These are phyloP conservation scores for Gloeopeniophorella convolvens DNA, from an alignment of 768 basidiomycete genomes.

Conservation along the genomic window DNA sequence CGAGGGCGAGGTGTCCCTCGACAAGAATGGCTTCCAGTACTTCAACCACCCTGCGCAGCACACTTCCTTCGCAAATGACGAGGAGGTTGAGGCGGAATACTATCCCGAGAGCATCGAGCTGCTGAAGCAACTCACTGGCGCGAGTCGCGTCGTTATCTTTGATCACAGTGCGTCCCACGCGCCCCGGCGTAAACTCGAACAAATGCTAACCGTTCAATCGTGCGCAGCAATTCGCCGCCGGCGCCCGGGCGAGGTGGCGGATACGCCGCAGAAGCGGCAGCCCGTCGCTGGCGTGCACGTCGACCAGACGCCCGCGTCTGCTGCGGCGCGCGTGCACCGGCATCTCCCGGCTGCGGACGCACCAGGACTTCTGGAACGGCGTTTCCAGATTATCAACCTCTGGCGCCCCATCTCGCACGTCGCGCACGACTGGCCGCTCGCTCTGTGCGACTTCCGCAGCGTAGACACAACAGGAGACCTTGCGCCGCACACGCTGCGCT, in stretches of 20 bases:
- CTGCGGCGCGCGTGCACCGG: slow-evolving; percentile 36
- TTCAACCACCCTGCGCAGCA: slow-evolving; percentile 35
- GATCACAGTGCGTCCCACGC: slow-evolving; percentile 48
- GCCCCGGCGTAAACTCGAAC: not conserved
- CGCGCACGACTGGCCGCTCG: slow-evolving; percentile 44
- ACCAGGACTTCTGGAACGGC: slow-evolving; percentile 32
- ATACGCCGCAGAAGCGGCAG: slow-evolving; percentile 36
- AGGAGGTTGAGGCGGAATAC: slow-evolving; percentile 47
- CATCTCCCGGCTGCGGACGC: slow-evolving; percentile 39
- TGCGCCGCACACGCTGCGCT: slow-evolving; percentile 32
- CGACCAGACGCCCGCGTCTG: slow-evolving; percentile 39
- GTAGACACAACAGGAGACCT: slow-evolving; percentile 35
- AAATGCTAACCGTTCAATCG: not conserved
- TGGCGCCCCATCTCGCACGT: slow-evolving; percentile 45
- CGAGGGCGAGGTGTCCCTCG: slow-evolving; percentile 39
- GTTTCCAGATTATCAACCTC: slow-evolving; percentile 49
- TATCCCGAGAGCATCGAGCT: slow-evolving; percentile 55
- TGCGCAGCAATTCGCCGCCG: slow-evolving; percentile 38
- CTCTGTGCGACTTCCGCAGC: slow-evolving; percentile 41
- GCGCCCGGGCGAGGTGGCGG: slow-evolving; percentile 31
- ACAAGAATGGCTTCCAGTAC: slow-evolving; percentile 48
- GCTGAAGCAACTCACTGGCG: slow-evolving; percentile 54
- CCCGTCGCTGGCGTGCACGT: slow-evolving; percentile 39
- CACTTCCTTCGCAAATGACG: slow-evolving; percentile 43
- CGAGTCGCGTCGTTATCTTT: slow-evolving; percentile 53